A percentile compares a stretch with the other conserved stretches of the same genome.
Conservation (phyloP, 345 rosid species). For the Eutrema heterophyllum region DNA sequence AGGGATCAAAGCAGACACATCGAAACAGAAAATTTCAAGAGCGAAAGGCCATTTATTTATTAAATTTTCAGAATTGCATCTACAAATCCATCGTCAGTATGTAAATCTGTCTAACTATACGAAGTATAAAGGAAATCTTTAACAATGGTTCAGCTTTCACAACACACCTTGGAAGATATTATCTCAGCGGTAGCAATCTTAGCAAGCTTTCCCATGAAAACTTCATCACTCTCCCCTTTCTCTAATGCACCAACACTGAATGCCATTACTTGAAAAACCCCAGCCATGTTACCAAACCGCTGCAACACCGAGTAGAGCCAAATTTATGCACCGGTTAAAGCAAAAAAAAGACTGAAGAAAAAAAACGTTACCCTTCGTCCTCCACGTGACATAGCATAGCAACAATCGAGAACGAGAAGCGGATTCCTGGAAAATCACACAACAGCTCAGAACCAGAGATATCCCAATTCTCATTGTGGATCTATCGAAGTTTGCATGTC, state of each 20-base stretch:
- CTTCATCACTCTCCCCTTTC: constrained; percentile 57
- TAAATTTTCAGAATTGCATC: neutral
- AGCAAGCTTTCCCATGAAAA: constrained; percentile 78
- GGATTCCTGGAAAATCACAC: constrained; percentile 61
- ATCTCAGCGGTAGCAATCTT: constrained; percentile 91
- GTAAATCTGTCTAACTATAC: neutral
- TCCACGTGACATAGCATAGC: constrained; percentile 75
- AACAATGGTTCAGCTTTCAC: neutral
- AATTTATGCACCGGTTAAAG: neutral
- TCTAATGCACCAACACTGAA: constrained; percentile 63
- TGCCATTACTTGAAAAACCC: constrained; percentile 92
- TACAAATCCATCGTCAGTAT: neutral
- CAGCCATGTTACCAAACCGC: constrained; percentile 94
- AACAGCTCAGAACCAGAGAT: neutral
- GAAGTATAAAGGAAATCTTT: neutral
- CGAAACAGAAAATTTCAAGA: neutral
- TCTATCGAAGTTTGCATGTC: neutral
- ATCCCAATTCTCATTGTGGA: neutral
- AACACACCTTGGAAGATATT: constrained; percentile 79
- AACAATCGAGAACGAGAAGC: constrained; percentile 88
- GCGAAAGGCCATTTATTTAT: neutral
- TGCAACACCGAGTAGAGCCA: constrained; percentile 28
- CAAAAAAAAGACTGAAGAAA: neutral
- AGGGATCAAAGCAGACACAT: neutral
- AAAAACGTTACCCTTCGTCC: constrained; percentile 67